These are phyloP conservation scores for Cladosporium sp. DNA, from an alignment of 2,329 filamentous ascomycete species.

Conservation along the genomic window DNA sequence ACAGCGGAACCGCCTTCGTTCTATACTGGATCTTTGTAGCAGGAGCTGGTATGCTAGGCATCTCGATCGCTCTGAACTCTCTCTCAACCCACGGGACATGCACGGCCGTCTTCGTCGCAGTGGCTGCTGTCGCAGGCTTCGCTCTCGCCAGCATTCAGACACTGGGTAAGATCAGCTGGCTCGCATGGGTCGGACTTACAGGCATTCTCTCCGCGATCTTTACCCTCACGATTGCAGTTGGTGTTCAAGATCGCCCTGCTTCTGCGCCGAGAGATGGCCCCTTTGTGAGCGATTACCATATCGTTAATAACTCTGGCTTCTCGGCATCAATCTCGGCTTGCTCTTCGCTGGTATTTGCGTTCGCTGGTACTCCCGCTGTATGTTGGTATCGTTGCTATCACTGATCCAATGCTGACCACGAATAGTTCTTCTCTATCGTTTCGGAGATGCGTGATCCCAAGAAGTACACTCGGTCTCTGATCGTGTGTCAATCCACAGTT, in stretches of 20 bases:
- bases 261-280: constrained; percentile 34
- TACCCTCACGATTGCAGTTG: constrained; percentile 37
- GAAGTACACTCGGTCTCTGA: constrained; percentile 37
- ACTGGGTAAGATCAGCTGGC: constrained; percentile 37
- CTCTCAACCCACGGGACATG: constrained; percentile 35
- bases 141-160: constrained; percentile 39
- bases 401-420: neutral
- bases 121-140: constrained; percentile 45
- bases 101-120: constrained; percentile 44
- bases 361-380: constrained; percentile 38
- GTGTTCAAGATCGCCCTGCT: constrained; percentile 38
- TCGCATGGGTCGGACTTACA: constrained; percentile 38
- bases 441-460: constrained; percentile 42
- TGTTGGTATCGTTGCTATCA: neutral
- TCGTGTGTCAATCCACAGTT: constrained; percentile 32
- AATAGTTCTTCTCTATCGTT: constrained; percentile 39
- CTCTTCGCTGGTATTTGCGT: constrained; percentile 40
- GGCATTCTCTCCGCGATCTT: constrained; percentile 31
- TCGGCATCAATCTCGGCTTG: constrained; percentile 22
- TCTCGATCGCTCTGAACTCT: constrained; percentile 23
- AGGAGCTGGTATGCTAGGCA: constrained; percentile 14
- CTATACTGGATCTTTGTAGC: constrained; percentile 15
- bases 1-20: constrained; percentile 25
- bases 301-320: constrained; percentile 23
- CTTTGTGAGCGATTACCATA: constrained; percentile 34